Conservation (phyloP, 139 green algal genomes). For the Dunaliella sp. region DNA sequence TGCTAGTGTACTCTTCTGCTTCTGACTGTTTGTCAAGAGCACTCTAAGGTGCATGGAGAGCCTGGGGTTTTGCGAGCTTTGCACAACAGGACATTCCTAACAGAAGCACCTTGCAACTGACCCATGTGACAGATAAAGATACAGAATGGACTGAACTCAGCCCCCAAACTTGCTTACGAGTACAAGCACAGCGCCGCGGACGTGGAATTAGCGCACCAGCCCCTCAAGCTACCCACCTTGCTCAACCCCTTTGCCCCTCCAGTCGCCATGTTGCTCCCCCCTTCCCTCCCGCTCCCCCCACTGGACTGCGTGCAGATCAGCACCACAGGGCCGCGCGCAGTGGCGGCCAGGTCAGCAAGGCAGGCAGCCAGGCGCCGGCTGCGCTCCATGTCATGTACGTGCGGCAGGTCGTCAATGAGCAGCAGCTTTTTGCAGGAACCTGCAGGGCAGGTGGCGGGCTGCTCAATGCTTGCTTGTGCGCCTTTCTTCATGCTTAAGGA, state of each 20-base stretch:
- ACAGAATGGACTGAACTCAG: no score
- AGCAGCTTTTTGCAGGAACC: slow-evolving; percentile 46
- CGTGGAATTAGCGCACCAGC: no score
- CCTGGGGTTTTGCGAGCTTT: no score
- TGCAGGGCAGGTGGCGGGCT: background rate
- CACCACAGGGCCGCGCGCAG: slow-evolving; percentile 52
- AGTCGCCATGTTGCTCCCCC: slow-evolving; percentile 19
- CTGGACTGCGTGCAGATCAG: slow-evolving; percentile 52
- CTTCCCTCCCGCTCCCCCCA: slow-evolving; percentile 1
- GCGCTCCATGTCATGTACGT: slow-evolving; percentile 42
- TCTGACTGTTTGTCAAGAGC: no score
- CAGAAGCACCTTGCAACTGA: no score
- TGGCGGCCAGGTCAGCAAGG: slow-evolving; percentile 45
- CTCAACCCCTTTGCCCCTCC: slow-evolving; percentile 48
- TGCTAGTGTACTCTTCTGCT: no score
- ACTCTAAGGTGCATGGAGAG: no score
- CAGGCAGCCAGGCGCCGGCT: slow-evolving; percentile 44
- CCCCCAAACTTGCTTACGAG: no score
- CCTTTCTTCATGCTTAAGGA: background rate
- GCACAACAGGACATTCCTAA: no score
- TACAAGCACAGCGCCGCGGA: no score
- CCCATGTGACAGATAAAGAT: no score
- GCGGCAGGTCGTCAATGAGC: slow-evolving; percentile 74
- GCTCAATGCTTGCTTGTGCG: background rate
- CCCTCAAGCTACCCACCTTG: slow-evolving; percentile 46